phyloP scores from a whole-genome alignment of 305 asterid genomes.

The Solanum hybrid region DNA sequence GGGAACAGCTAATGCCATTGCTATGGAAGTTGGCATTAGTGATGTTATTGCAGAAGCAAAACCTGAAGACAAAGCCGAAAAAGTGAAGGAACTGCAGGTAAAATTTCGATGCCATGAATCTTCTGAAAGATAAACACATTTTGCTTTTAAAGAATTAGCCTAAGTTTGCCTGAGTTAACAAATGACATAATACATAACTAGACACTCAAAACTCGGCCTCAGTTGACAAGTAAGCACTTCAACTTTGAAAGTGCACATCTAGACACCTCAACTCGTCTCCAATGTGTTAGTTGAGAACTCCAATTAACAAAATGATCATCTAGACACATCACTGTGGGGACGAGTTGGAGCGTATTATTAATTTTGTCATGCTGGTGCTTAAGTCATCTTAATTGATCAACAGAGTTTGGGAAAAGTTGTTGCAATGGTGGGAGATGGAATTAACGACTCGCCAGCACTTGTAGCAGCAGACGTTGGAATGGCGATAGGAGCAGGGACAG shows the following conservation, averaged over 20 bases:
- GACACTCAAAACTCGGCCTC: neutral
- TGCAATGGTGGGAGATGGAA: conserved; percentile 93
- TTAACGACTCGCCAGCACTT: conserved; percentile 89
- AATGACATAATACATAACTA: neutral
- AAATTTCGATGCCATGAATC: neutral
- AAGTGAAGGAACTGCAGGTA: conserved; percentile 67
- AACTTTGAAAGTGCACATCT: neutral
- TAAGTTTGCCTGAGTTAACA: neutral
- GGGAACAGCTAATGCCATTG: conserved; percentile 72
- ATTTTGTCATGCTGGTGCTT: neutral
- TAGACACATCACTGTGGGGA: neutral
- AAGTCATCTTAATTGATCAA: neutral
- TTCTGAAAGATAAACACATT: neutral
- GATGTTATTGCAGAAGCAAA: conserved; percentile 57
- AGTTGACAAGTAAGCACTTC: neutral
- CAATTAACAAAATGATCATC: neutral
- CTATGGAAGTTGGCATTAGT: conserved; percentile 47
- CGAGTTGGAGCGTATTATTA: neutral
- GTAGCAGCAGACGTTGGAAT: conserved; percentile 84
- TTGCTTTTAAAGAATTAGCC: neutral
- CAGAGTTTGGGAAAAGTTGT: conserved; percentile 54
- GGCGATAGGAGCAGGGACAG: conserved; percentile 94
- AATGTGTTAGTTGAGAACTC: neutral
- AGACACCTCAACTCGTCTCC: neutral
- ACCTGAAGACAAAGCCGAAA: conserved; percentile 63